A percentile compares a stretch with the other conserved stretches of the same genome.
phyloP scores from a whole-genome alignment of 1,284 basidiomycete genomes.

The Cutaneotrichosporon cavernicola region DNA sequence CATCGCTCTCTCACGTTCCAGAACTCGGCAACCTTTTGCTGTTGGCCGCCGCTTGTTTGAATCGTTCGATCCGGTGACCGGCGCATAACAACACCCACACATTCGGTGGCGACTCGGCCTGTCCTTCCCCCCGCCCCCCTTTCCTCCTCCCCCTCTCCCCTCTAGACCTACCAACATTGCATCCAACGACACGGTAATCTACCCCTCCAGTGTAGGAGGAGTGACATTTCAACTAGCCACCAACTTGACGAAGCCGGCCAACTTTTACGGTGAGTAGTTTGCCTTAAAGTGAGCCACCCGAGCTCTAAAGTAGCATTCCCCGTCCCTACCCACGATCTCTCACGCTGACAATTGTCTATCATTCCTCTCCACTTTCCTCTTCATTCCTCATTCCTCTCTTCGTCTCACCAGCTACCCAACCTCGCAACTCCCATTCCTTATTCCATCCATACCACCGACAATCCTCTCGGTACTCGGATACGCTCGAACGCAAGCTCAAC shows the following conservation, averaged over 20 bases:
- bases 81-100: background rate
- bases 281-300: background rate
- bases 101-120: background rate
- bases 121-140: background rate
- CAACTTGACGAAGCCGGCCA: conserved; percentile 1
- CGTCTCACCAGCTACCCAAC: conserved; percentile 2
- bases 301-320: conserved; percentile 1
- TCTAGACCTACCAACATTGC: background rate
- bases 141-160: background rate
- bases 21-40: background rate
- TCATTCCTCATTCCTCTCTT: conserved; percentile 6
- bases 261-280: background rate
- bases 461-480: background rate
- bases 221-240: background rate
- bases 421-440: background rate
- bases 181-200: background rate
- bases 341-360: conserved; percentile 8
- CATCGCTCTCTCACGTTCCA: background rate
- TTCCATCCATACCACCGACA: conserved; percentile 3
- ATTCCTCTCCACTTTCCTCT: conserved; percentile 2
- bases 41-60: background rate
- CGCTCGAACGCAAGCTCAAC: background rate
- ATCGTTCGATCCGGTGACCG: background rate
- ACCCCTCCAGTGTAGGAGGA: background rate
- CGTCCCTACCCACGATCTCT: conserved; percentile 5